Evolutionary conservation across 148 eudicot genomes (phyloP), one percentile per base, ranked within the genome.

Genomic region (Spergularia bocconei): DNA sequence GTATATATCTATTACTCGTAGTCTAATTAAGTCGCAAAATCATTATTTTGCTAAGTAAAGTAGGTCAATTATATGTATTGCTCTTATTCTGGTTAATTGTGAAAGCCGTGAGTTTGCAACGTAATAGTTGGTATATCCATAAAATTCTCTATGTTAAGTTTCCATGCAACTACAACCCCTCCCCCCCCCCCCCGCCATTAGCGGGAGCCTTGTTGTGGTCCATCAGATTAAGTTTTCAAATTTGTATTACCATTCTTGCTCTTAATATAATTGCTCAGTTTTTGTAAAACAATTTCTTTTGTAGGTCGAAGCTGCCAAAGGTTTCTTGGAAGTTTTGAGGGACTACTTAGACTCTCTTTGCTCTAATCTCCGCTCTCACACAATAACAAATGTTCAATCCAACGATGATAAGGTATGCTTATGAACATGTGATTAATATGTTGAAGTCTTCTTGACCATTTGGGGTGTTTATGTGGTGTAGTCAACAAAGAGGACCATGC

Each of bases 311-410:
- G 97, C 98, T 79, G 93, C 97, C 75, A 91, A 80, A 77, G 91
- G 88, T 72, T 94, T 94, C 79, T 82, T 86, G 33, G 84, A 81
- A 56, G 93, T 85, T 7, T 76, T 94, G 77, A 78, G 91, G 74
- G 75, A 80, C 69, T 94, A 94, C 86, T 76, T 87, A 87, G 93
- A 91, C 78, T 84, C 91, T 54, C 88, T 94, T 69, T 90, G 97
- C 83, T 87, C 87, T 63, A 91, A 91, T 79, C 92, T 94, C 38
- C 98, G 93, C 63, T 91, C 97, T 70, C 98, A 91, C 79, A 90
- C 96, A 23, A 91, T 90, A 70, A 94, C 97, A 44, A 94, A 91
- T 81, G 98, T 94, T 65, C 97, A 94, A 73, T 91, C 98, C 52
- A 91, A 94, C 81, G 95, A 94, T 79, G 98, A 94, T 71, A 91